These are phyloP conservation scores for Beauveria varroae DNA, from an alignment of 2,329 filamentous ascomycete genomes.

Conservation along the genomic window DNA sequence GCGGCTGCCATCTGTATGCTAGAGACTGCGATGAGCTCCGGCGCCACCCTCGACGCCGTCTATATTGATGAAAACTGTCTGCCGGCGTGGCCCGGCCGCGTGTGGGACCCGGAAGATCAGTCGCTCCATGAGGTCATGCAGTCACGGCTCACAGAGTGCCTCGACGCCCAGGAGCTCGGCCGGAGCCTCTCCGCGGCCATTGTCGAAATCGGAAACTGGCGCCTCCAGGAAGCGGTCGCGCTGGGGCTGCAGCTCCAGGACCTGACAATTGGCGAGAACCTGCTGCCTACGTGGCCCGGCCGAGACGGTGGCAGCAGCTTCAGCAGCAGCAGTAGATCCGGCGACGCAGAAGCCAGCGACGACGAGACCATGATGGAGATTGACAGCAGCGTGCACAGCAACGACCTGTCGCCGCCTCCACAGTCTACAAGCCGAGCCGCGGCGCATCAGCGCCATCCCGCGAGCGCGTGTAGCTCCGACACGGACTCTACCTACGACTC, in stretches of 20 bases:
- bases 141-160: constrained; percentile 14
- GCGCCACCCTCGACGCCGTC: constrained; percentile 15
- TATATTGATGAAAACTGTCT: constrained; percentile 23
- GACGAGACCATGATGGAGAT: constrained; percentile 3
- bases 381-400: neutral
- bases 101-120: constrained; percentile 19
- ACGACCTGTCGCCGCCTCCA: constrained; percentile 8
- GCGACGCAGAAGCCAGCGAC: constrained; percentile 4
- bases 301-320: neutral
- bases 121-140: constrained; percentile 22
- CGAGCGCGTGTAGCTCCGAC: neutral
- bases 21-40: constrained; percentile 14
- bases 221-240: constrained; percentile 18
- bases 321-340: too few relatives aligned
- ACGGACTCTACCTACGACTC: neutral
- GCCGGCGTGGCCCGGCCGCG: constrained; percentile 19
- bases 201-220: constrained; percentile 20
- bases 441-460: neutral
- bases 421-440: neutral
- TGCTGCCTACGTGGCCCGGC: constrained; percentile 23
- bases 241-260: constrained; percentile 16
- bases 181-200: constrained; percentile 16
- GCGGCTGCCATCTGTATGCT: constrained; percentile 18
- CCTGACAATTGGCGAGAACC: constrained; percentile 18
- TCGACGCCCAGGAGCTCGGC: constrained; percentile 16